Conservation (phyloP, 140 eudicot species). For the Anethum foeniculum region DNA sequence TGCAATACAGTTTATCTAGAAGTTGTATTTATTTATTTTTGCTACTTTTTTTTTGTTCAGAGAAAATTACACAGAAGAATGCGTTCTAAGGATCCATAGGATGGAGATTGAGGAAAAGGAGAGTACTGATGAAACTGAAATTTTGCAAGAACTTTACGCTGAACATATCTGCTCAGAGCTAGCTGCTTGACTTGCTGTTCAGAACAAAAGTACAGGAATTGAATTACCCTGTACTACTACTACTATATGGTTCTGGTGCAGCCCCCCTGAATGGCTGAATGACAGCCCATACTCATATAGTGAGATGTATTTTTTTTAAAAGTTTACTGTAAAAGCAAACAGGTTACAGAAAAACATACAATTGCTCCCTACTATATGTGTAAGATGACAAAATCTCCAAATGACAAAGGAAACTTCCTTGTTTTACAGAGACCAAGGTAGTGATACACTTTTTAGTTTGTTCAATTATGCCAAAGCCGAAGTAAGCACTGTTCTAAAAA, state of each 20-base stretch:
- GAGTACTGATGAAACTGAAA: background rate
- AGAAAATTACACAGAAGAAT: background rate
- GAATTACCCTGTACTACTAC: background rate
- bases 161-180: background rate
- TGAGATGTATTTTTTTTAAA: background rate
- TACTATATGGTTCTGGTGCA: background rate
- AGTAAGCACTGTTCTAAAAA: background rate
- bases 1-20: no score
- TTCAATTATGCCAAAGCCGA: background rate
- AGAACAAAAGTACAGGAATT: background rate
- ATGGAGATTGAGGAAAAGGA: background rate
- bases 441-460: background rate
- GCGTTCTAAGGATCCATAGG: background rate
- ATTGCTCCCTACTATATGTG: background rate
- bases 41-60: no score
- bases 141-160: background rate
- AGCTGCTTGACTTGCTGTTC: background rate
- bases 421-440: background rate
- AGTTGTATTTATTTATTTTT: no score
- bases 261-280: background rate
- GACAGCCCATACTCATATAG: background rate
- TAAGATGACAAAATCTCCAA: background rate
- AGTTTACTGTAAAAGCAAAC: background rate
- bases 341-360: background rate
- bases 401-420: conserved; percentile 4